Evolutionary conservation across 2,329 filamentous ascomycete species (phyloP), one percentile per base, ranked within the genome.

Genomic region (Aschersonia sp.): DNA sequence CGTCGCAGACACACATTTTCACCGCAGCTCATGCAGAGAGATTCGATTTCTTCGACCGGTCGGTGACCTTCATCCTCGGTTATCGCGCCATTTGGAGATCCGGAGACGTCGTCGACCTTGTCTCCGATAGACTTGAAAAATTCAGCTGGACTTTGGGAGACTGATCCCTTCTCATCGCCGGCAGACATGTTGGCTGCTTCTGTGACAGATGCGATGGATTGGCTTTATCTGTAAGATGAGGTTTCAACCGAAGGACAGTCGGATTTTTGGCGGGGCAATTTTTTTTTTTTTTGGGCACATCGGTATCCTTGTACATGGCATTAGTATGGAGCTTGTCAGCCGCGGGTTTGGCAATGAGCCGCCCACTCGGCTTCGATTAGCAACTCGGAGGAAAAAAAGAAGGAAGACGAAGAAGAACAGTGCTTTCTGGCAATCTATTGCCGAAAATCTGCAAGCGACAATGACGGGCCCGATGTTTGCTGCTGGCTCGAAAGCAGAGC

Each of bases 1-100:
- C 6, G 5, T 31, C 8, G 12, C 30, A n/a, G 12, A 62, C 70
- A 58, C 69, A 84, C 83, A 73, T 87, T 84, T 55, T 87, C 72
- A 56, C 81, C 77, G 66, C 85, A 90, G 69, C 87, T 88, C 85
- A 90, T 89, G 71, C 85, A 90, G 29, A 90, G 72, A 53, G 83
- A 87, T 65, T 89, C 84, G 51, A 83, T 81, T 65, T 83, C 76
- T 53, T 83, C 77, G 41, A 83, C 78, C 4, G 77, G 67, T 53
- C 67, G 72, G 49, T 64, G 66, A 30, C 79, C 74, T 39, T 77
- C 72, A 14, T 61, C 59, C 22, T 59, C 62, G 41, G 52, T 52
- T 47, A 55, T 53, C 45, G 62, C 54, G 47, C 59, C 65, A 50
- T 66, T 63, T 45, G 61, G 57, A 47, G 61, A 58, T 41, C 66